Evolutionary conservation across 495 filamentous ascomycete species (phyloP).

Genomic region (Tuber aestivum): DNA sequence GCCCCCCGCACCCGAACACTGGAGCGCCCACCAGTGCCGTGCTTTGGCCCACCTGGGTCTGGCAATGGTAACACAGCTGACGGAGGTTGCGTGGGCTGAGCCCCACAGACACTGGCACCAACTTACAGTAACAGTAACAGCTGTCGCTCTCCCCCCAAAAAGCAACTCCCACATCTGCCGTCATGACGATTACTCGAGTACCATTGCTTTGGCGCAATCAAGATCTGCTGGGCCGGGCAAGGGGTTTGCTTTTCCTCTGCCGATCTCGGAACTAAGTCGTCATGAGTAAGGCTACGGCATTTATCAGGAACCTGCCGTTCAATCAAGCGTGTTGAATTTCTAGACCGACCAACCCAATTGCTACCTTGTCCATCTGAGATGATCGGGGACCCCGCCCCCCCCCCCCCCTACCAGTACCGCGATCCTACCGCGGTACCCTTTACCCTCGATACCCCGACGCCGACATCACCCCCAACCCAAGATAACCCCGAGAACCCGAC

Average conservation of each 20-base stretch:
- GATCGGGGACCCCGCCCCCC: not conserved
- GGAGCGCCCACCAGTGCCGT: not conserved
- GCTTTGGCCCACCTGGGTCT: not conserved
- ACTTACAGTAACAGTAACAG: no score
- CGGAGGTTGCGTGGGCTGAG: not conserved
- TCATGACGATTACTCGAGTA: not conserved
- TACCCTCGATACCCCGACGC: not conserved
- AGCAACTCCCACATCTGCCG: not conserved
- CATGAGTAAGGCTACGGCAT: not conserved
- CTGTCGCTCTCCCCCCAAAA: not conserved
- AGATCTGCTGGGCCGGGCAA: not conserved
- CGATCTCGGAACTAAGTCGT: not conserved
- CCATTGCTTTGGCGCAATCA: not conserved
- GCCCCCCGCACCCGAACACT: not conserved
- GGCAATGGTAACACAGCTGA: not conserved
- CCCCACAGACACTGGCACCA: not conserved
- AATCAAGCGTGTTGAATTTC: not conserved
- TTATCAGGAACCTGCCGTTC: not conserved
- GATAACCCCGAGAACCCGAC: not conserved
- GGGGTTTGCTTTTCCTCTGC: not conserved
- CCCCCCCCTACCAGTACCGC: no score
- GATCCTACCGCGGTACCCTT: not conserved
- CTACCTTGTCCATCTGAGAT: not conserved
- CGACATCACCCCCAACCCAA: not conserved
- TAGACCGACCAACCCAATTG: not conserved